Evolutionary conservation across 176 grass and related monocot genomes (phyloP), one percentile per base, ranked within the genome.

Genomic region (Oryza meridionalis): DNA sequence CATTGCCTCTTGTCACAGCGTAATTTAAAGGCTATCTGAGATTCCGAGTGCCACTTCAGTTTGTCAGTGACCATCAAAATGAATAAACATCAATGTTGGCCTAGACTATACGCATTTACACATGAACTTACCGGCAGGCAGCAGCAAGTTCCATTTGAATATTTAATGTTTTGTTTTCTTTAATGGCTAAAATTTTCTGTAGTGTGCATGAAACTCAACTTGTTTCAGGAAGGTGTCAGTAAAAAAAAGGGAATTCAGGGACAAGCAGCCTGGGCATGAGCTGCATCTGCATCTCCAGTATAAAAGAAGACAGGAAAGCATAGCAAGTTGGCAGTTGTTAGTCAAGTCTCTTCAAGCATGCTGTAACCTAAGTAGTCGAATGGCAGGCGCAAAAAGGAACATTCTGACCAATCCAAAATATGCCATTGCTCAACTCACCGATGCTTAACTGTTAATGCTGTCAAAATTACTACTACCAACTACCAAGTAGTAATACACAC

Each of bases 31-130:
- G 13, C 17, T 65, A 50, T 76, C 49, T 51, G 53, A 63, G 44
- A 53, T 67, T 80, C 49, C 6, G 50, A 85, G 75, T 76, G 19
- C 13, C 21, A 40, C 22, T 47, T 70, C 19, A 55, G 47, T 84
- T 75, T 29, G 68, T 85, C 17, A 7, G 40, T 17, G 70, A 58
- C 19, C 73, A 43, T 66, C 26, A 81, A 75, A 75, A 64, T 82
- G 46, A 47, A 82, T 6, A 29, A 21, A 37, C 15, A 40, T 3
- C 44, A 43, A 53, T 49, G n/a, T 32, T 78, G 45, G 4, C 64
- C 12, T 35, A 61, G 51, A 55, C 15, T 17, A 53, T 9, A 25
- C 64, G 31, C 43, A 78, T 42, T 82, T 53, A 62, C 31, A 42
- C 25, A 22, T 79, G 45, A 26, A 33, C 15, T 81, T 59, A 29